phyloP scores from a whole-genome alignment of 768 basidiomycete species.

The Hebeloma cylindrosporum region DNA sequence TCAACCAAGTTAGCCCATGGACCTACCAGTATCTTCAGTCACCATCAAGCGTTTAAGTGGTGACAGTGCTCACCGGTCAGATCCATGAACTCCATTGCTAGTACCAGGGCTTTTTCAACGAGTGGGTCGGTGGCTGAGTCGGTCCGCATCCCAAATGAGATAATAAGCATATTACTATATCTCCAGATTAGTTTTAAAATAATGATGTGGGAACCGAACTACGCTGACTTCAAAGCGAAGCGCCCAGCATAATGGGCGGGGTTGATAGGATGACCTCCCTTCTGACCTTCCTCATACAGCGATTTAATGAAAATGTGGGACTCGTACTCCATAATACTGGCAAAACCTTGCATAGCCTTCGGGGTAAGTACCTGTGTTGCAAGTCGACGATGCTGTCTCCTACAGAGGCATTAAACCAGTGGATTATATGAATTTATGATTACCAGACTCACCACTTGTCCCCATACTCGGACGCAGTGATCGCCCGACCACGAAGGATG shows the following conservation, averaged over 20 bases:
- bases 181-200: too few relatives aligned
- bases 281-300: constrained; percentile 33
- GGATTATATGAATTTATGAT: not conserved
- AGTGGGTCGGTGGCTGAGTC: constrained; percentile 38
- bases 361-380: constrained; percentile 33
- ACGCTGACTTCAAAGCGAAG: too few relatives aligned
- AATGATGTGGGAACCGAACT: too few relatives aligned
- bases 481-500: constrained; percentile 42
- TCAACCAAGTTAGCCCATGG: constrained; percentile 47
- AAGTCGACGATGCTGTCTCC: constrained; percentile 45
- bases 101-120: constrained; percentile 33
- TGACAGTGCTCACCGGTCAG: not conserved
- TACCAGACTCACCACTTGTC: constrained; percentile 35
- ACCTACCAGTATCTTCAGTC: constrained; percentile 38
- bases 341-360: constrained; percentile 36
- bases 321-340: constrained; percentile 38
- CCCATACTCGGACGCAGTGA: constrained; percentile 45
- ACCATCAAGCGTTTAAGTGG: not conserved
- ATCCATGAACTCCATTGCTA: constrained; percentile 46
- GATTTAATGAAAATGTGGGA: constrained; percentile 38
- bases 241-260: constrained; percentile 40
- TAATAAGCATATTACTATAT: constrained; percentile 45
- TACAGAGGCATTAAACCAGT: constrained; percentile 1
- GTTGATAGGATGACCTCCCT: constrained; percentile 35
- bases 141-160: constrained; percentile 44